Evolutionary conservation across 2,329 filamentous ascomycete species (phyloP).

Genomic region (Trichophyton verrucosum): DNA sequence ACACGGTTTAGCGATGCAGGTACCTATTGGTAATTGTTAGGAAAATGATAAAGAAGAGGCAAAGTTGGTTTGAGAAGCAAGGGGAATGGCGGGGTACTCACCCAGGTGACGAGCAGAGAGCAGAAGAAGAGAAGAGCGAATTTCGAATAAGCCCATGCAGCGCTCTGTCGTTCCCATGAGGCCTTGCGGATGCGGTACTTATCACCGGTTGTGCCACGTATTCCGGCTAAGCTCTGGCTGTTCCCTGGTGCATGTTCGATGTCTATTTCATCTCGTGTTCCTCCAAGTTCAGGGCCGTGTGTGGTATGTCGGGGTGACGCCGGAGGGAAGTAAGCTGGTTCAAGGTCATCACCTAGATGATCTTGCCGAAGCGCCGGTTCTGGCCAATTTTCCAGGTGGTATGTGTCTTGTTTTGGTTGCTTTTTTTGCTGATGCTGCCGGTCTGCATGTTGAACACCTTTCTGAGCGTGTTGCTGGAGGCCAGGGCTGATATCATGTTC

Average conservation of each 20-base stretch:
- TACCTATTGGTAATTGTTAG: neutral
- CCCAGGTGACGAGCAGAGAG: slow-evolving; percentile 33
- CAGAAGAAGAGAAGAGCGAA: slow-evolving; percentile 31
- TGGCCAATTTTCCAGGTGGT: neutral
- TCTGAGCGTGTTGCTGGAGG: neutral
- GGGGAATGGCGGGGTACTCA: slow-evolving; percentile 12
- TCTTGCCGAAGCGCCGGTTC: neutral
- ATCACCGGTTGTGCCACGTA: neutral
- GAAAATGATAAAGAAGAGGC: neutral
- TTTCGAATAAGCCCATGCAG: slow-evolving; percentile 30
- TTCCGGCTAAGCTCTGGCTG: neutral
- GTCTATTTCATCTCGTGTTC: neutral
- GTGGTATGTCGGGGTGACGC: neutral
- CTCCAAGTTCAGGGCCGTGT: neutral
- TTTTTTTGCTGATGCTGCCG: neutral
- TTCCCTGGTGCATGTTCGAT: neutral
- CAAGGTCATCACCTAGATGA: neutral
- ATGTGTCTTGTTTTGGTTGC: neutral
- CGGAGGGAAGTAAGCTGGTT: neutral
- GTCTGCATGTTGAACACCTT: neutral
- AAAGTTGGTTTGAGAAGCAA: no score
- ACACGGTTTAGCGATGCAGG: slow-evolving; percentile 67
- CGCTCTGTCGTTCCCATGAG: slow-evolving; percentile 23
- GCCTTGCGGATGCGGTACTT: slow-evolving; percentile 5
- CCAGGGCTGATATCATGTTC: neutral